Conservation (phyloP, 129 eudicot species). For the Saussurea involucrata region DNA sequence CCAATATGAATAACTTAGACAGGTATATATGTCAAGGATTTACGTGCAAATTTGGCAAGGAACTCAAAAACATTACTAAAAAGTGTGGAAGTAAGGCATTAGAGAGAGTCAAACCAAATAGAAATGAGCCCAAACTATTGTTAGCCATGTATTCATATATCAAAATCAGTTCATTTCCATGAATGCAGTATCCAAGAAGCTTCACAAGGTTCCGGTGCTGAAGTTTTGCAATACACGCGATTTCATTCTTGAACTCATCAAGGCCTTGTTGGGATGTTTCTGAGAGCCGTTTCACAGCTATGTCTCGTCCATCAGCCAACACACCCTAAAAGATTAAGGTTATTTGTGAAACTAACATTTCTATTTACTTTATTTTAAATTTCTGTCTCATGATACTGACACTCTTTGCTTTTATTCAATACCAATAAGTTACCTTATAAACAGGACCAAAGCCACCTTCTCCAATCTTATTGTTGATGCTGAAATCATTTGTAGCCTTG, state of each 20-base stretch:
- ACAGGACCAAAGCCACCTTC: conserved; percentile 26
- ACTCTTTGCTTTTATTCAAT: background rate
- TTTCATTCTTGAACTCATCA: no score
- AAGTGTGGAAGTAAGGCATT: background rate
- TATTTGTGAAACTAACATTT: background rate
- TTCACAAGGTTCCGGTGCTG: no score
- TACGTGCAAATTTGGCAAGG: background rate
- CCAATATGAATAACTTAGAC: background rate
- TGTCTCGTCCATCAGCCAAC: background rate
- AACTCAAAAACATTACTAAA: background rate
- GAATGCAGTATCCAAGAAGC: conserved; percentile 21
- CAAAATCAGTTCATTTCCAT: conserved; percentile 23
- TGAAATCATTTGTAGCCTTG: conserved; percentile 11
- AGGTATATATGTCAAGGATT: background rate
- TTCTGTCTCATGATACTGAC: background rate
- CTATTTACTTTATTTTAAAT: no score
- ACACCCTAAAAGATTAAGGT: conserved; percentile 9
- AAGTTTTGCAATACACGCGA: no score
- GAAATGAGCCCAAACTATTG: conserved; percentile 32
- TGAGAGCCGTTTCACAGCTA: no score
- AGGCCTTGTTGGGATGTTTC: no score
- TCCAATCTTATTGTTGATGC: conserved; percentile 9
- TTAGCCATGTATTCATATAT: conserved; percentile 30
- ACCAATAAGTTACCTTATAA: conserved; percentile 2
- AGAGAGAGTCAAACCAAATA: conserved; percentile 32